Base-by-base conservation (phyloP, 2,329 filamentous ascomycete species). In the Monilinia vaccinii-corymbosi region DNA sequence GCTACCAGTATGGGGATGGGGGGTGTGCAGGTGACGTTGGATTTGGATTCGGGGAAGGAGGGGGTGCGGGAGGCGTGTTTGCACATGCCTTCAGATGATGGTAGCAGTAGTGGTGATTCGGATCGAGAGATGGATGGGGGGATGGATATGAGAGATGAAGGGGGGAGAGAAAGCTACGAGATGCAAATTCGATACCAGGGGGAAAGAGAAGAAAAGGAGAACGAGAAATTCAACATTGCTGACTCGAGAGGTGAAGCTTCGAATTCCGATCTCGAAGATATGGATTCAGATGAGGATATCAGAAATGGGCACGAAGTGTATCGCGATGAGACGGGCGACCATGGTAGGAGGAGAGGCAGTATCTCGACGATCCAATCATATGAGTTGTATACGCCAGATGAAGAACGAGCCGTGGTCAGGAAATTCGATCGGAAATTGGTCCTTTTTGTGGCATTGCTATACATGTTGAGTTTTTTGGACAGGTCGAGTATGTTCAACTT, bases 401-500 rank as follows among this genome's bases (percentile, higher is more conserved):
- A 97, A 72, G 91, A 95, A 70, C 75, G 72, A 25, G 76, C 78
- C 4, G 85, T 95, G 10, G 78, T 91, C 60, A 79, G 78, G 69
- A 91, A 89, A 74, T 84, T 96, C 66, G 91, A 96, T 72, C 79
- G 83, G 60, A 83, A 81, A 64, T 79, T 97, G 57, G 89, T 96
- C 7, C 72, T 89, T 1, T 95, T 96, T 71, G 80, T 96, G 64
- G 88, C 89, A 13, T 72, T 93, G 61, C 78, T 96, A 14, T 97
- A 94, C 71, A 81, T 95, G 78, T 77, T 96, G 63, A 88, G 86
- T 64, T 96, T 96, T 71, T 75, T 96, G 65, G 91, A 96, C 73
- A 81, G 91, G 65, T 92, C 89, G 21, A 96, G 89, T 91, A 77
- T 63, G 79, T 58, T 14, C 34, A 46, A 45, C n/a, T 3, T n/a